A percentile compares a stretch with the other conserved stretches of the same genome.
phyloP scores from a whole-genome alignment of 2,329 filamentous ascomycete species.

The Colletotrichum chlorophyti region DNA sequence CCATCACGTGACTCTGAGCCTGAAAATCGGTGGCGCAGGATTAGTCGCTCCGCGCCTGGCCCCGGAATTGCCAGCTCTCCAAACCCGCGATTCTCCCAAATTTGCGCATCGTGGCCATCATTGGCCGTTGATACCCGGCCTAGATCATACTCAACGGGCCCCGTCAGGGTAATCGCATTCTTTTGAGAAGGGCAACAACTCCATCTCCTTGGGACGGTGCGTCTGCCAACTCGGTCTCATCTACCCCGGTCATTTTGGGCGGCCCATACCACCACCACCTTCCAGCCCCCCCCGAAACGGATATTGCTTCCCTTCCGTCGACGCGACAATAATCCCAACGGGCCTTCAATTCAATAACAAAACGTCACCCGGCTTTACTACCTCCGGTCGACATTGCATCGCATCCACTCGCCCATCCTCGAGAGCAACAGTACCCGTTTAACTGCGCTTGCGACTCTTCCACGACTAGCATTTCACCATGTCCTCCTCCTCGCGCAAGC shows the following conservation, averaged over 20 bases:
- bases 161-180: slow-evolving; percentile 1
- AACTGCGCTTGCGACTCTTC: slow-evolving; percentile 8
- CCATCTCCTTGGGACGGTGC: slow-evolving; percentile 10
- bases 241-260: slow-evolving; percentile 18
- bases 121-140: slow-evolving; percentile 25
- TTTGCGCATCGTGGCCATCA: slow-evolving; percentile 29
- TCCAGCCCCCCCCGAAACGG: slow-evolving; percentile 24
- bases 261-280: slow-evolving; percentile 5
- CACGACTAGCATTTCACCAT: slow-evolving; percentile 1
- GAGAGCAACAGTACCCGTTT: background rate
- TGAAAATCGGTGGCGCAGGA: slow-evolving; percentile 15
- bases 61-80: slow-evolving; percentile 12
- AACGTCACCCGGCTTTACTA: background rate
- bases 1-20: slow-evolving; percentile 8
- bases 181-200: background rate
- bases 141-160: slow-evolving; percentile 15
- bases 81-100: slow-evolving; percentile 22
- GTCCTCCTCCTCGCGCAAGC: slow-evolving; percentile 50
- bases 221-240: slow-evolving; percentile 16
- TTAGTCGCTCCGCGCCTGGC: slow-evolving; percentile 18
- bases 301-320: slow-evolving; percentile 16
- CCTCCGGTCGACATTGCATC: background rate
- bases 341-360: background rate
- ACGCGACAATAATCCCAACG: slow-evolving; percentile 21
- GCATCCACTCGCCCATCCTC: background rate